A percentile compares a stretch with the other conserved stretches of the same genome.
phyloP scores from a whole-genome alignment of 108 stramenopile species.

The Parmales sp. region DNA sequence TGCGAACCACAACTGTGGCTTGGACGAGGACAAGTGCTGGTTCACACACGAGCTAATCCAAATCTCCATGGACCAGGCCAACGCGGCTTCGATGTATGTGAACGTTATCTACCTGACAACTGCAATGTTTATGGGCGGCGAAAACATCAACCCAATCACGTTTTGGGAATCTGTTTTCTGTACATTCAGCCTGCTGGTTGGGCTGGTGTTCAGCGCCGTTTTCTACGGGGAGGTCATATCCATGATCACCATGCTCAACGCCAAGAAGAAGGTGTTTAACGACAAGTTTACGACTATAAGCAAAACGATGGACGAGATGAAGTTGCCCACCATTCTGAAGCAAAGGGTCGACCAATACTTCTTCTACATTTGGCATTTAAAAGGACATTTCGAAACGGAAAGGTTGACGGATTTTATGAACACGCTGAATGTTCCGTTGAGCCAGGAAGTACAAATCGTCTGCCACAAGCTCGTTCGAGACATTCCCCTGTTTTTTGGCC shows the following conservation, averaged over 20 bases:
- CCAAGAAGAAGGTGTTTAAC: not conserved
- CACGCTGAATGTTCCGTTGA: not conserved
- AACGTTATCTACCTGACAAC: not conserved
- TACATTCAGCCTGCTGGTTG: not conserved
- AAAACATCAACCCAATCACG: not conserved
- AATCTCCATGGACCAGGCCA: no score
- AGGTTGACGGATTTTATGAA: not conserved
- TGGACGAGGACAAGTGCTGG: no score
- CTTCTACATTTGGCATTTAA: not conserved
- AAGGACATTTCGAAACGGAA: not conserved
- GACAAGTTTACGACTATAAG: not conserved
- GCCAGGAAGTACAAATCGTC: not conserved
- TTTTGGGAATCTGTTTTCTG: not conserved
- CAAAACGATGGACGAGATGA: not conserved
- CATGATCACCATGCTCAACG: not conserved
- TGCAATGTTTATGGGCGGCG: not conserved
- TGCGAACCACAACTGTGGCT: no score
- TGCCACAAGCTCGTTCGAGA: not conserved
- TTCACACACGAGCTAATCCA: no score
- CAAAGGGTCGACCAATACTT: not conserved
- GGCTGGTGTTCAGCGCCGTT: not conserved
- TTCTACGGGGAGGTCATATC: not conserved
- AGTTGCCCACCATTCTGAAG: not conserved
- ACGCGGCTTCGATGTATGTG: no score
- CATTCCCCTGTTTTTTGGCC: not conserved